Percentiles rank a stretch among this genome's conserved stretches.
These are phyloP conservation scores for Rubroboletus pulcherrimus DNA, from an alignment of 768 basidiomycete genomes.

Conservation along the genomic window DNA sequence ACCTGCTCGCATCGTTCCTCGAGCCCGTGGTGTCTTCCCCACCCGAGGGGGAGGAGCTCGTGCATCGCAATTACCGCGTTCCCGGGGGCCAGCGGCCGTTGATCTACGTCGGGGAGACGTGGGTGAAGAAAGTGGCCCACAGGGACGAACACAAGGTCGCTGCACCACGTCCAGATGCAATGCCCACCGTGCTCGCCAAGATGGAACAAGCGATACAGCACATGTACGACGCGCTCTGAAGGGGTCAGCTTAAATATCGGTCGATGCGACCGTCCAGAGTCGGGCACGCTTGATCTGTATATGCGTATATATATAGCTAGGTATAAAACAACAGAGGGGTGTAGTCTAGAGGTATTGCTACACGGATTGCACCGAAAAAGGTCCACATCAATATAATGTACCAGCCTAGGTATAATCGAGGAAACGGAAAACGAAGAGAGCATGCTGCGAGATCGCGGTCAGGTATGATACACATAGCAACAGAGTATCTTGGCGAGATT, in stretches of 20 bases:
- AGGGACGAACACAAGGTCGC: not conserved
- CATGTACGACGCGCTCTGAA: not conserved
- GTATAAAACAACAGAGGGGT: conserved; percentile 8
- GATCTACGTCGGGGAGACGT: conserved; percentile 6
- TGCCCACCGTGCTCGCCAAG: not conserved
- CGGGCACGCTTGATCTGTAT: not conserved
- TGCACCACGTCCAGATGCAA: not conserved
- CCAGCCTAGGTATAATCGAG: not conserved
- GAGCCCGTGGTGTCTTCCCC: not conserved
- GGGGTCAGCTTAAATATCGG: no score
- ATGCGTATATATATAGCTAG: conserved; percentile 2
- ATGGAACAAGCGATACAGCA: not conserved
- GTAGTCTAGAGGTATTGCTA: conserved; percentile 12
- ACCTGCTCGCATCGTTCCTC: not conserved
- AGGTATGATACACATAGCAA: not conserved
- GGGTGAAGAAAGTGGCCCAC: not conserved
- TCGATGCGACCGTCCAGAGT: not conserved
- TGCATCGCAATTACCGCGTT: not conserved
- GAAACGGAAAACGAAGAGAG: not conserved
- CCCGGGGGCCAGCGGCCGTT: not conserved
- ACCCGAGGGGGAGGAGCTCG: not conserved
- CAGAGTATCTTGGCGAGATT: not conserved
- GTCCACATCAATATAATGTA: conserved; percentile 5
- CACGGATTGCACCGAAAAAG: not conserved
- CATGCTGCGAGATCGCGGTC: not conserved